These are phyloP conservation scores for Tricholoma sp. DNA, from an alignment of 768 basidiomycete species.

Conservation along the genomic window DNA sequence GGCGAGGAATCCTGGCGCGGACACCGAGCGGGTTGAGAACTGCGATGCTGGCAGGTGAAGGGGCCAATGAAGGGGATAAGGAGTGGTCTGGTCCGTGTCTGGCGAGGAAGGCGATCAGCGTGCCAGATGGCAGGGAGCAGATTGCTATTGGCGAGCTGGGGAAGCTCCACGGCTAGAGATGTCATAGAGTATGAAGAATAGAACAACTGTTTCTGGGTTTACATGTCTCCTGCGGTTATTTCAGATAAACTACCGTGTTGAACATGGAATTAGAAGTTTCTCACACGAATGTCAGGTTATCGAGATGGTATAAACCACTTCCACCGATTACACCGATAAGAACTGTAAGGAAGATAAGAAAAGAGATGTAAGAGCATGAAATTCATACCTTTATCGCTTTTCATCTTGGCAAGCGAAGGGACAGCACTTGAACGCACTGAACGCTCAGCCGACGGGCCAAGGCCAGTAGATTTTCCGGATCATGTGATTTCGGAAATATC, in stretches of 20 bases:
- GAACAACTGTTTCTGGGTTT: conserved; percentile 51
- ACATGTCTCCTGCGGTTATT: too few species aligned
- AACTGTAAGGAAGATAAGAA: conserved; percentile 35
- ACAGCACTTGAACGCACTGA: too few species aligned
- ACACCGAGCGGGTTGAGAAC: conserved; percentile 92
- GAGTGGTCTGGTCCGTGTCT: conserved; percentile 81
- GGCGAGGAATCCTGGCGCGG: conserved; percentile 79
- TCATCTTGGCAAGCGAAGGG: neutral
- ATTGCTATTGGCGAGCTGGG: conserved; percentile 93
- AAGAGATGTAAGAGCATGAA: neutral
- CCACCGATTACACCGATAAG: conserved; percentile 86
- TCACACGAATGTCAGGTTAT: too few species aligned
- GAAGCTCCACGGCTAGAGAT: conserved; percentile 83
- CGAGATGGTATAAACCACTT: too few species aligned
- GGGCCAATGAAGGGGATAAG: conserved; percentile 76
- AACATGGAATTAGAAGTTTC: conserved; percentile 22
- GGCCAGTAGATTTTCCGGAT: too few species aligned
- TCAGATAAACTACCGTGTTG: neutral
- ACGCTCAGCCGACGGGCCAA: too few species aligned
- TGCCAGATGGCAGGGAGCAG: too few species aligned
- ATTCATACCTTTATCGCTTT: neutral
- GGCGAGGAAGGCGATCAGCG: too few species aligned
- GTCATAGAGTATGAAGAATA: neutral
- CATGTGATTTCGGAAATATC: too few species aligned
- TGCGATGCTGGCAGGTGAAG: conserved; percentile 88